These are phyloP conservation scores for Trichoderma sp. DNA, from an alignment of 2,329 filamentous ascomycete genomes.

Conservation along the genomic window DNA sequence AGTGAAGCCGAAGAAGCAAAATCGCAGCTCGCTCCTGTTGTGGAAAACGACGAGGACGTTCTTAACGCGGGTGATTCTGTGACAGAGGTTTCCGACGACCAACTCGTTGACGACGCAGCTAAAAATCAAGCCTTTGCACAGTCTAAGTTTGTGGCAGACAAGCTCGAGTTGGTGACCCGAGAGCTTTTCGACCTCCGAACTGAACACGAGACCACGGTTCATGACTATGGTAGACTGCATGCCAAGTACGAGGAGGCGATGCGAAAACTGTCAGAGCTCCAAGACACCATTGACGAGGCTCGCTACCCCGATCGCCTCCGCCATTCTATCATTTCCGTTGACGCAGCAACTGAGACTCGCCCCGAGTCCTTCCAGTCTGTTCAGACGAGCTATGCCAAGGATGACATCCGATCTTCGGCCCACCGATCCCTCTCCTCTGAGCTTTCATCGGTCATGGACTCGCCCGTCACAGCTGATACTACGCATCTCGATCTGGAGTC, in stretches of 20 bases:
- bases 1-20: constrained; percentile 38
- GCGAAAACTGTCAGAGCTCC: constrained; percentile 75
- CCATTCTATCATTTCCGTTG: constrained; percentile 54
- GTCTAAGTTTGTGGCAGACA: constrained; percentile 82
- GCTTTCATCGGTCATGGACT: constrained; percentile 81
- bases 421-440: constrained; percentile 93
- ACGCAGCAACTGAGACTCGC: constrained; percentile 50
- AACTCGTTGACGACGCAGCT: neutral
- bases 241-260: constrained; percentile 90
- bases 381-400: constrained; percentile 67
- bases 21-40: constrained; percentile 34
- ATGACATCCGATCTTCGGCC: constrained; percentile 60
- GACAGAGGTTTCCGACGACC: neutral
- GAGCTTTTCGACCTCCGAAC: constrained; percentile 87
- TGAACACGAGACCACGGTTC: constrained; percentile 81
- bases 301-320: constrained; percentile 57
- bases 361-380: constrained; percentile 81
- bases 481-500: constrained; percentile 53
- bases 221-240: constrained; percentile 76
- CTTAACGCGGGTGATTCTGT: neutral
- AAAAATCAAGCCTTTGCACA: constrained; percentile 66
- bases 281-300: constrained; percentile 79
- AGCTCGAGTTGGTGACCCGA: constrained; percentile 85
- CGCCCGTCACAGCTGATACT: constrained; percentile 61
- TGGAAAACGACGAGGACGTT: constrained; percentile 26